A percentile compares a stretch with the other conserved stretches of the same genome.
These are phyloP conservation scores for Cercospora canescens DNA, from an alignment of 2,329 filamentous ascomycete genomes.

Conservation along the genomic window DNA sequence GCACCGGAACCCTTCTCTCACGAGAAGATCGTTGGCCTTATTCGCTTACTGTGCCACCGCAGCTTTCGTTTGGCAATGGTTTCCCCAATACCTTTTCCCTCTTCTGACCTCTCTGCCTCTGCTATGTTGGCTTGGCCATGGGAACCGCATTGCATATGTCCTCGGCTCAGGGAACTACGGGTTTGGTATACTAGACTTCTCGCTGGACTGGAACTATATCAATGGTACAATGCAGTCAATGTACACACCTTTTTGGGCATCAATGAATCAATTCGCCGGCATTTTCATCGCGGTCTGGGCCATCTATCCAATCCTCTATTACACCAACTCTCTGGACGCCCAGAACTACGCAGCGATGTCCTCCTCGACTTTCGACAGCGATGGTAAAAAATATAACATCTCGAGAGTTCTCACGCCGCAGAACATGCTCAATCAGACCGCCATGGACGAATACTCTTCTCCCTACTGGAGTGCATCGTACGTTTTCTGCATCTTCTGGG, in stretches of 20 bases:
- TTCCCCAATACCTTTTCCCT: slow-evolving; percentile 37
- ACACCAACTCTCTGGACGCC: slow-evolving; percentile 82
- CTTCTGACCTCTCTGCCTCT: slow-evolving; percentile 31
- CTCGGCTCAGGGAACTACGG: slow-evolving; percentile 35
- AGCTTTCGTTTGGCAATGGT: slow-evolving; percentile 36
- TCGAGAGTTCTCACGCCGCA: slow-evolving; percentile 74
- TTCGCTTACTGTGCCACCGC: slow-evolving; percentile 12
- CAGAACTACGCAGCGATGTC: slow-evolving; percentile 53
- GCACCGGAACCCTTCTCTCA: slow-evolving; percentile 17
- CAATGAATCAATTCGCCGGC: slow-evolving; percentile 64
- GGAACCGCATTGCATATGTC: slow-evolving; percentile 36
- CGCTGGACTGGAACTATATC: slow-evolving; percentile 33
- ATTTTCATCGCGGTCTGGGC: slow-evolving; percentile 16
- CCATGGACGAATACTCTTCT: slow-evolving; percentile 21
- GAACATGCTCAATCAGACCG: slow-evolving; percentile 38
- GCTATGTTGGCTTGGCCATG: slow-evolving; percentile 36
- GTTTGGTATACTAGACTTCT: slow-evolving; percentile 36
- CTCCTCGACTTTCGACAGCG: slow-evolving; percentile 80
- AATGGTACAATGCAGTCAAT: slow-evolving; percentile 8
- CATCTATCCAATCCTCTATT: slow-evolving; percentile 71
- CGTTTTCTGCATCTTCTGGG: slow-evolving; percentile 28
- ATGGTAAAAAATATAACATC: slow-evolving; percentile 77
- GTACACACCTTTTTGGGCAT: slow-evolving; percentile 20
- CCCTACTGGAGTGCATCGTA: slow-evolving; percentile 34
- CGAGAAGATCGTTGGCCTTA: slow-evolving; percentile 14